A percentile compares a stretch with the other conserved stretches of the same genome.
Conservation (phyloP, 2,329 filamentous ascomycete genomes). For the Sclerotinia glacialis region DNA sequence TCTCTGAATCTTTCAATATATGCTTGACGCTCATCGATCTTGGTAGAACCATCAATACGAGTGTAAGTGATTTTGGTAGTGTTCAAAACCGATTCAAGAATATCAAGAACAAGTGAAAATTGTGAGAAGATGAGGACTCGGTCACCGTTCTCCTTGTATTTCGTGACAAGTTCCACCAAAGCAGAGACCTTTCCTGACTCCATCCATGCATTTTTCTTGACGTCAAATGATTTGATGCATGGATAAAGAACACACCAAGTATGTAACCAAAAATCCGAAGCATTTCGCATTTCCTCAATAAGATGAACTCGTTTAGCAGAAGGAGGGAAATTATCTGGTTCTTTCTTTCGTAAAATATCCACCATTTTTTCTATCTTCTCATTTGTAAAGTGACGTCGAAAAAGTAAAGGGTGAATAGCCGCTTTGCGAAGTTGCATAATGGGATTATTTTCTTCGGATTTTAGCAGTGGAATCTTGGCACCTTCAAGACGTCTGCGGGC, state of each 20-base stretch:
- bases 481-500: conserved; percentile 54
- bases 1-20: conserved; percentile 84
- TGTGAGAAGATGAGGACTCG: conserved; percentile 89
- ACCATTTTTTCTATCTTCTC: conserved; percentile 73
- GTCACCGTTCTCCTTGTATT: conserved; percentile 77
- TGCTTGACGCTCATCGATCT: conserved; percentile 77
- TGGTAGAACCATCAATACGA: conserved; percentile 81
- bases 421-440: conserved; percentile 92
- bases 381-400: conserved; percentile 77
- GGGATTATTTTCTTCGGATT: conserved; percentile 62
- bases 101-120: conserved; percentile 88
- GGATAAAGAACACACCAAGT: conserved; percentile 61
- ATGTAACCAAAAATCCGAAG: conserved; percentile 64
- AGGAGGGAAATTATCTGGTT: conserved; percentile 53
- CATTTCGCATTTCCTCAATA: conserved; percentile 54
- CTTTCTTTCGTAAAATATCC: conserved; percentile 69
- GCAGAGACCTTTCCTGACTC: conserved; percentile 81
- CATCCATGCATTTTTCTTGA: conserved; percentile 53
- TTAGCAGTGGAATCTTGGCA: conserved; percentile 46
- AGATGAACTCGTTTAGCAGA: conserved; percentile 50
- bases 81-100: conserved; percentile 78
- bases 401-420: conserved; percentile 86
- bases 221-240: conserved; percentile 53
- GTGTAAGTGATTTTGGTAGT: conserved; percentile 72
- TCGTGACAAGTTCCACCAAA: conserved; percentile 68